These are phyloP conservation scores for Endotrypanum monterogeii DNA, from an alignment of 208 protist genomes.

Conservation along the genomic window DNA sequence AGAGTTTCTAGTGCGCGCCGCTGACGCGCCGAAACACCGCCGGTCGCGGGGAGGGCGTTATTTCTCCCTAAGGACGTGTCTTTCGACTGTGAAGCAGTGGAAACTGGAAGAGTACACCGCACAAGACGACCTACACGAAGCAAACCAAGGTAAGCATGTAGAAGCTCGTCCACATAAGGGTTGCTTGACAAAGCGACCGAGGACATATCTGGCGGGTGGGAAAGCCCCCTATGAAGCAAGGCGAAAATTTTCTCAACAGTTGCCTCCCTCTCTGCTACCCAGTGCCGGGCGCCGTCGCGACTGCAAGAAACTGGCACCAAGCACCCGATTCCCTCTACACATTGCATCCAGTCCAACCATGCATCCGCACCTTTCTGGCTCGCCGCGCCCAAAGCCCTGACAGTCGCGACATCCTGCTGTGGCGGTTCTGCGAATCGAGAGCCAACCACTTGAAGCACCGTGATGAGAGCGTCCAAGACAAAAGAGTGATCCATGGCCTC, in stretches of 20 bases:
- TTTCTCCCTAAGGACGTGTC: neutral
- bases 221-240: neutral
- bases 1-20: conserved; percentile 29
- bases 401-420: neutral
- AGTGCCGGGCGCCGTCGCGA: neutral
- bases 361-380: conserved; percentile 1
- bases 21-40: neutral
- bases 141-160: conserved; percentile 61
- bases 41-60: neutral
- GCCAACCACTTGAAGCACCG: conserved; percentile 32
- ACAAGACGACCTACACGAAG: conserved; percentile 37
- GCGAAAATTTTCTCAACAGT: neutral
- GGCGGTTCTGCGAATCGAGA: conserved; percentile 15
- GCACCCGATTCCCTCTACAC: conserved; percentile 8
- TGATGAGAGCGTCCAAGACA: conserved; percentile 58
- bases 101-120: conserved; percentile 1
- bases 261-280: neutral
- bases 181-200: conserved; percentile 34
- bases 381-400: neutral
- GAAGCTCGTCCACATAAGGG: conserved; percentile 54
- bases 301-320: no score
- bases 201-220: conserved; percentile 7
- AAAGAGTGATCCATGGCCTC: conserved; percentile 62
- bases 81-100: neutral
- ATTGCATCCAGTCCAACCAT: conserved; percentile 17